These are phyloP conservation scores for Paramyrothecium sp. DNA, from an alignment of 2,329 filamentous ascomycete genomes.

Conservation along the genomic window DNA sequence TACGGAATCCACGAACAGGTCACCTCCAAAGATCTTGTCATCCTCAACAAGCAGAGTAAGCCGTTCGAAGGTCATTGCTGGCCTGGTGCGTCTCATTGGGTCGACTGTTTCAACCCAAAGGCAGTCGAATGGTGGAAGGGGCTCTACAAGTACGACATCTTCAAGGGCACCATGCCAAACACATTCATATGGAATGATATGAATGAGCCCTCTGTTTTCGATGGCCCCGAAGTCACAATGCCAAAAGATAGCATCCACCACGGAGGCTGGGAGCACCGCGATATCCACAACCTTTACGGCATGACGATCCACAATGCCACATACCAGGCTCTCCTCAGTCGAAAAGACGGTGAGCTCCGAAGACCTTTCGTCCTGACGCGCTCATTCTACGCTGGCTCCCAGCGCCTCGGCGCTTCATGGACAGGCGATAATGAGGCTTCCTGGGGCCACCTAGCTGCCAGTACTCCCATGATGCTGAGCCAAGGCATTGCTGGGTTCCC, in stretches of 20 bases:
- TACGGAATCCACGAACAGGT: conserved; percentile 79
- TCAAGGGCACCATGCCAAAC: conserved; percentile 83
- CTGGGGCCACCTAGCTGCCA: conserved; percentile 87
- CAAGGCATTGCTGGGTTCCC: conserved; percentile 92
- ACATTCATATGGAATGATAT: conserved; percentile 99
- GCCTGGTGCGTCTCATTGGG: conserved; percentile 95
- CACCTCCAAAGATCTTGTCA: conserved; percentile 77
- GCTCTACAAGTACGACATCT: conserved; percentile 83
- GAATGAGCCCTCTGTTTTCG: conserved; percentile 99
- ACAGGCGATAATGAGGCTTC: conserved; percentile 95
- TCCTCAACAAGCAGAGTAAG: conserved; percentile 86
- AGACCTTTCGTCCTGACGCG: conserved; percentile 92
- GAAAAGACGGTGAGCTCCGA: conserved; percentile 80
- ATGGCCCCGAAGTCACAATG: conserved; percentile 97
- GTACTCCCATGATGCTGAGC: conserved; percentile 89
- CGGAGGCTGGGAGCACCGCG: conserved; percentile 92
- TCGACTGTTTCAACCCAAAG: conserved; percentile 91
- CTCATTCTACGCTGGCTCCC: conserved; percentile 87
- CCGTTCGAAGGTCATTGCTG: conserved; percentile 98
- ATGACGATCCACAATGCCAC: conserved; percentile 96
- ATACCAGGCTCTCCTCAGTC: conserved; percentile 77
- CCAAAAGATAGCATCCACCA: conserved; percentile 95
- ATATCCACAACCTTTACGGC: conserved; percentile 93
- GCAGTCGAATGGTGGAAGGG: conserved; percentile 87
- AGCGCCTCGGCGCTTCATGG: conserved; percentile 95